Conservation (phyloP, 352 stramenopile species). For the Globisporangium abappressorium region DNA sequence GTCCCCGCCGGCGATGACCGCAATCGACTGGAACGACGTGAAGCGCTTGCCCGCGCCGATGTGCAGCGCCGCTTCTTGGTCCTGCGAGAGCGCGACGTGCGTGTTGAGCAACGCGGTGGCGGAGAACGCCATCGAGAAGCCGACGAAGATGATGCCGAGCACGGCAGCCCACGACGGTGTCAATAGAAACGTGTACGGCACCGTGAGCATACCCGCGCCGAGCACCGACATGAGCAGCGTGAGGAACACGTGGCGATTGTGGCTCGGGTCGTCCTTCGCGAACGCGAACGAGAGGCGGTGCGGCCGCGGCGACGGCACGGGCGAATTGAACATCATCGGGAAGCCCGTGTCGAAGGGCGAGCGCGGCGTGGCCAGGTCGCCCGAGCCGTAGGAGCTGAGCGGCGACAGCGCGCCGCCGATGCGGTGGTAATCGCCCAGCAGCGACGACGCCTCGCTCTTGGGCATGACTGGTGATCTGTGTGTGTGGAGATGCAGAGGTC, state of each 20-base stretch:
- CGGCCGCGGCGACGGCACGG: constrained; percentile 46
- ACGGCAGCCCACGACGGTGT: constrained; percentile 41
- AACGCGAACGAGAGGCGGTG: constrained; percentile 54
- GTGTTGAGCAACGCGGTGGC: constrained; percentile 55
- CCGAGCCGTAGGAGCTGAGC: constrained; percentile 13
- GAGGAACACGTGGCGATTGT: constrained; percentile 51
- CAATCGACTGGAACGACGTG: constrained; percentile 65
- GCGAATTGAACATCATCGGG: constrained; percentile 61
- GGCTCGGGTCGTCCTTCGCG: constrained; percentile 17
- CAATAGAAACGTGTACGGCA: constrained; percentile 72
- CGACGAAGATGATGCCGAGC: constrained; percentile 43
- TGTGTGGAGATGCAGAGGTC: background rate
- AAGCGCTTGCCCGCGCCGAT: constrained; percentile 51
- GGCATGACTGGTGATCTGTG: background rate
- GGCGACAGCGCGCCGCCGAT: constrained; percentile 12
- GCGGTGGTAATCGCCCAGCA: constrained; percentile 18
- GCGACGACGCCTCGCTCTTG: constrained; percentile 13
- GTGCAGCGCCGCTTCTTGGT: constrained; percentile 40
- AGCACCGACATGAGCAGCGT: constrained; percentile 79
- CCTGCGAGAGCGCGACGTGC: constrained; percentile 48
- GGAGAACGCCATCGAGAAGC: constrained; percentile 50
- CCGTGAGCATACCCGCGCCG: constrained; percentile 61
- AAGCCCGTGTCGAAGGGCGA: constrained; percentile 75
- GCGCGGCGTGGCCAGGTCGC: constrained; percentile 26
- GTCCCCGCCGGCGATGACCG: constrained; percentile 46